Base-by-base conservation (phyloP, 225 moss, liverwort and hornwort species). In the Straminergon stramineum region DNA sequence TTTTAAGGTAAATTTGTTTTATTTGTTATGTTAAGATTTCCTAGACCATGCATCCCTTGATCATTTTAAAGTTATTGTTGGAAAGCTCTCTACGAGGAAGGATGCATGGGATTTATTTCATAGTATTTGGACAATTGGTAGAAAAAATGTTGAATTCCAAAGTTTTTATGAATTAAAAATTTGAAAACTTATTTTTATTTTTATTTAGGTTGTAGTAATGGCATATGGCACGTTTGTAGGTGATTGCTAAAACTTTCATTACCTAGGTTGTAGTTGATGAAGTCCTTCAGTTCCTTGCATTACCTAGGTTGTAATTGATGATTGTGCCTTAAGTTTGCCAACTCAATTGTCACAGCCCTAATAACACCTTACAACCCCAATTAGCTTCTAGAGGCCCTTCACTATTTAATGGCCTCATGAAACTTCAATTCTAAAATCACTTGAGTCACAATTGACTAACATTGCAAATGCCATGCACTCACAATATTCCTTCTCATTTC, bases 41-140 rank as follows among this genome's bases (percentile, higher is more conserved):
- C 1, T 21, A 5, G 12, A n/a, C 12, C 4, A 13, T 21, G 6
- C 10, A 18, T 67, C 67, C 1, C 1, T 10, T 0, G 2, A 4
- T 68, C 4, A 2, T 11, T 0, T 41, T 14, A 0, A 8, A 23
- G 7, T 4, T 69, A 69, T 4, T 2, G 1, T 23, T 23, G 23
- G 20, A 69, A n/a, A 69, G n/a, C 7, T 39, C 13, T n/a, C 13
- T 13, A 7, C 4, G 4, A 64, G 15, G 7, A 64, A 1, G 22
- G 19, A 7, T 13, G 4, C 13, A 23, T 4, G 1, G 2, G 2
- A 4, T 39, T 39, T 69, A 4, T n/a, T 69, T 23, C 0, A 1
- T 39, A 6, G 39, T 0, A 7, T n/a, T 69, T 69, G n/a, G 21
- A 13, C 23, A 39, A 23, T 1, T 1, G 0, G 35, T 11, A 35